These are phyloP conservation scores for Aspergillus texensis DNA, from an alignment of 2,329 filamentous ascomycete species.

Conservation along the genomic window DNA sequence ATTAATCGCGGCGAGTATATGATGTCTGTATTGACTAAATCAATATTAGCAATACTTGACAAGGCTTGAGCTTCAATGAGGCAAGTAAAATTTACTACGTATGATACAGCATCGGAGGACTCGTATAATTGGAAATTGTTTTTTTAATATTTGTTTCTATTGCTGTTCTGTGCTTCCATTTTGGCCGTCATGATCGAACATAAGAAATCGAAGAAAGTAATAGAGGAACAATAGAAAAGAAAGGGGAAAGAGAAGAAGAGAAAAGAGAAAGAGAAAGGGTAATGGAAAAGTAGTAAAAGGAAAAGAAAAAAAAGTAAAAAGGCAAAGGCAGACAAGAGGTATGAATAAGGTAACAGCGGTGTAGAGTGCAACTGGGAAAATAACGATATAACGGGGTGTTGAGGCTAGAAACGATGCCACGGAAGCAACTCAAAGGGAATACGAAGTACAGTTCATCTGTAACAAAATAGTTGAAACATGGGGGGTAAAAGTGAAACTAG, in stretches of 20 bases:
- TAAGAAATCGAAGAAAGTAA: constrained; percentile 19
- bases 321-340: constrained; percentile 7
- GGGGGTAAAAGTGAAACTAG: constrained; percentile 26
- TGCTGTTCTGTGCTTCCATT: constrained; percentile 17
- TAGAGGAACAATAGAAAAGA: constrained; percentile 19
- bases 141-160: constrained; percentile 5
- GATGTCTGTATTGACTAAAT: neutral
- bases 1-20: neutral
- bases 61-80: neutral
- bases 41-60: neutral
- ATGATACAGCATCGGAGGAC: neutral
- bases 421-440: constrained; percentile 29
- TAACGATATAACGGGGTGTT: constrained; percentile 20
- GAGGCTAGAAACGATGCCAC: constrained; percentile 30
- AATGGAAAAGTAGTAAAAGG: constrained; percentile 15
- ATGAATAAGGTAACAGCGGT: constrained; percentile 1
- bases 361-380: constrained; percentile 5
- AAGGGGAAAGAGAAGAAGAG: constrained; percentile 18
- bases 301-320: constrained; percentile 20
- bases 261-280: constrained; percentile 16
- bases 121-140: neutral
- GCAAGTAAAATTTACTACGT: neutral
- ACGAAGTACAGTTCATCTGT: constrained; percentile 25
- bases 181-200: constrained; percentile 14
- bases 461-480: constrained; percentile 25